Conservation (phyloP, 305 asterid species). For the Fraxinus xanthoxyloides region DNA sequence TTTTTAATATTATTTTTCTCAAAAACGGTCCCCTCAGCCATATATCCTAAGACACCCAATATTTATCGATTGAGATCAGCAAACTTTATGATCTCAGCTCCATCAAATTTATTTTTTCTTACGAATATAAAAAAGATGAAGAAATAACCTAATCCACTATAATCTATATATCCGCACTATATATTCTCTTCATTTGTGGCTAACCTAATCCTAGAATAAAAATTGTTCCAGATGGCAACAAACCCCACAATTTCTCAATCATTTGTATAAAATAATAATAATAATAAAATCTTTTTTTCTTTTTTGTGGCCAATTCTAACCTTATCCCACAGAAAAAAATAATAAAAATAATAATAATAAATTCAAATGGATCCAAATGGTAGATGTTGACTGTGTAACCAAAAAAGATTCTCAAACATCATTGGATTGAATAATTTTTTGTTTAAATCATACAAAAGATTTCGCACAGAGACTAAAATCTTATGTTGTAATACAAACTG, state of each 20-base stretch:
- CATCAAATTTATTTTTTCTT: no score
- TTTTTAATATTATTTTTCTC: no score
- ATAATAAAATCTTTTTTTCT: no score
- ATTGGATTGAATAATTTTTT: background rate
- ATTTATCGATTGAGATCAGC: no score
- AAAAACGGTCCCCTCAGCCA: no score
- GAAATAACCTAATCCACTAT: background rate
- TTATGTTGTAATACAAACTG: background rate
- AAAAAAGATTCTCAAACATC: background rate
- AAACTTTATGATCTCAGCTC: no score
- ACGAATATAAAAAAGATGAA: background rate
- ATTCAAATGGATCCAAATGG: background rate
- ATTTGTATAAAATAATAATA: no score
- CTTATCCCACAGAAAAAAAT: background rate
- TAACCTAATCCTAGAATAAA: background rate
- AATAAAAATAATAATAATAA: background rate
- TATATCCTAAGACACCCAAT: no score
- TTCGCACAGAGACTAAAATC: background rate
- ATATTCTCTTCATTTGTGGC: conserved; percentile 13
- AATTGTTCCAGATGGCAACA: no score
- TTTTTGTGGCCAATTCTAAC: background rate
- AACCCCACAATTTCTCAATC: background rate
- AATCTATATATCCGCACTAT: conserved; percentile 1
- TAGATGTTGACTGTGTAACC: background rate
- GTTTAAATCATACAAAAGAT: background rate